Conservation (phyloP, 371 early-diverging fungal genomes). For the Mortierella sp. region DNA sequence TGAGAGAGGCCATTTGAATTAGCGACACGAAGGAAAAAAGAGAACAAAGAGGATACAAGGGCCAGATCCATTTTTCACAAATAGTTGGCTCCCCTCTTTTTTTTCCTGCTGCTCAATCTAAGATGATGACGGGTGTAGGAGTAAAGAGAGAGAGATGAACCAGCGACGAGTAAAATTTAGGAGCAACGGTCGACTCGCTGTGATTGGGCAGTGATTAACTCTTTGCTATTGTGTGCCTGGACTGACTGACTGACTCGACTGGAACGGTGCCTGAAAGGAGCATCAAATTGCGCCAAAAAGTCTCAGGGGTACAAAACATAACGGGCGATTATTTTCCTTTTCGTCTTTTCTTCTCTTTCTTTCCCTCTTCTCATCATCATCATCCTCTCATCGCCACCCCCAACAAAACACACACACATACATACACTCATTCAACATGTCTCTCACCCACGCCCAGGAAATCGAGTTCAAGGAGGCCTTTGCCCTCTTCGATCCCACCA, state of each 20-base stretch:
- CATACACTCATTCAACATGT: conserved; percentile 33
- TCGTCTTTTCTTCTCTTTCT: not conserved
- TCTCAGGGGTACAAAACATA: conserved; percentile 5
- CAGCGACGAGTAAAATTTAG: not conserved
- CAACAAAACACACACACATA: conserved; percentile 3
- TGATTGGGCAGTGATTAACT: conserved; percentile 5
- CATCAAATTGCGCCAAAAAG: not conserved
- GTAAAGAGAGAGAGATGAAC: not conserved
- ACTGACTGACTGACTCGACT: not conserved
- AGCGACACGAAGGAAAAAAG: not conserved
- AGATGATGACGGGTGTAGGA: not conserved
- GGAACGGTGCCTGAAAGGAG: not conserved
- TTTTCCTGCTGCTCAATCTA: not conserved
- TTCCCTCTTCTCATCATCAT: conserved; percentile 16
- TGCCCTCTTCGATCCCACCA: conserved; percentile 59
- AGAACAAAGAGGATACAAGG: not conserved
- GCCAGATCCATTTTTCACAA: conserved; percentile 5
- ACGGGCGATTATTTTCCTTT: not conserved
- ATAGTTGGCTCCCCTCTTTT: too few species aligned
- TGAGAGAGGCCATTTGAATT: conserved; percentile 8
- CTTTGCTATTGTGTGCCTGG: conserved; percentile 1
- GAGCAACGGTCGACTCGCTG: not conserved
- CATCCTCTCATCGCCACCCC: not conserved
- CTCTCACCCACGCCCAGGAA: conserved; percentile 53
- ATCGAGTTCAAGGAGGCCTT: conserved; percentile 59